Base-by-base conservation (phyloP, 495 filamentous ascomycete genomes). In the Hypoxylon cercidicola region DNA sequence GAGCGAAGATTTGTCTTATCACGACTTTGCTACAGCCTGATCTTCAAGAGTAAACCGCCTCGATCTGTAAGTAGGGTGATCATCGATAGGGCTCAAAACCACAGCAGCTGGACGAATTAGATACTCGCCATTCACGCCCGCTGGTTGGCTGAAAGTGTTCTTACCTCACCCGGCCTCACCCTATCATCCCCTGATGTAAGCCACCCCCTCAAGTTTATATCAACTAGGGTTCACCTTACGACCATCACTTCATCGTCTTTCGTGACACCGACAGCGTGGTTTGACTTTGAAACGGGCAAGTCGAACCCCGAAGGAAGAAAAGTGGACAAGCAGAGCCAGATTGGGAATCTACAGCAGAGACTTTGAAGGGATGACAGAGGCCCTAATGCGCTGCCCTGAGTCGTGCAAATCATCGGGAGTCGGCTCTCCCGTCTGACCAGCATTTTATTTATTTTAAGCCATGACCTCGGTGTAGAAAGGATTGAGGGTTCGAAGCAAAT, bases 371-470 rank as follows among this genome's bases (percentile, higher is more conserved):
- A 59, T 46, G 19, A 19, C 19, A 40, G 15, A 28, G 21, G 25
- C 35, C 39, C 13, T 61, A 48, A 57, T 61, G 64, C 57, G 55
- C 23, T 52, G 34, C 51, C 57, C 41, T 32, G 49, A 52, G 32
- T 66, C 49, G 50, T 45, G 43, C 59, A 50, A 54, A 39, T 34
- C 40, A 30, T 61, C 21, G 20, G 41, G 11, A 35, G 40, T 68
- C 64, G 64, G 64, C 54, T 60, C 55, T 63, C 39, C 64, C 64
- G 64, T 68, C 64, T 63, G 64, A 68, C 56, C 7, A 55, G 18
- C 46, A 53, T 56, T 47, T 30, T 67, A 67, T 67, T 67, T 63
- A 67, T 67, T 67, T 63, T 68, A 59, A 60, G 59, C 35, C 20
- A 11, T 55, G 35, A 18, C 54, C 59, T 68, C 64, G 64, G 64